Evolutionary conservation across 176 grass and related monocot species (phyloP), one percentile per base, ranked within the genome.

Genomic region (Rhynchospora tenuis): DNA sequence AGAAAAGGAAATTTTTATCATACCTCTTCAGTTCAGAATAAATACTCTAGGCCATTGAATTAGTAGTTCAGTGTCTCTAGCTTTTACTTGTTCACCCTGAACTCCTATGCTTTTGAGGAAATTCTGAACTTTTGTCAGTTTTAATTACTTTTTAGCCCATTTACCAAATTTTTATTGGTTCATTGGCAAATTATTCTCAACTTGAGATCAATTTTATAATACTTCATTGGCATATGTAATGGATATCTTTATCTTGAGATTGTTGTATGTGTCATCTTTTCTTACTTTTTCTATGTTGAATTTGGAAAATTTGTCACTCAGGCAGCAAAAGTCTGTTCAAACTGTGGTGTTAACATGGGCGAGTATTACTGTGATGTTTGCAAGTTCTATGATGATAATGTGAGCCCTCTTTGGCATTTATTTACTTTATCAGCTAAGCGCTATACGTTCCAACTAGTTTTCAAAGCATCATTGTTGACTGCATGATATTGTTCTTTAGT

Each of bases 331-430:
- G 83, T 89, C n/a, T 99, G 96, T 65, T 84, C 86, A 67, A 95
- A 86, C 59, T 99, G 96, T 83, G 96, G 93, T 74, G 89, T 95
- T 76, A 99, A 91, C 88, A 93, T 99, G 96, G 93, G 96, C 82
- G 88, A 99, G 73, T 99, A 99, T 85, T 99, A 88, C 62, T 99
- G 96, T 64, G 80, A 92, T 78, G 67, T 86, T 69, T 99, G 96
- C 93, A 99, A 95, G 81, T 99, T 99, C 86, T 95, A 92, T 82
- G 96, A 99, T n/a, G 96, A 99, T 78, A 84, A 92, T 78, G 96
- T 99, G 87, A 86, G 92, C 50, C 48, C 47, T 63, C 61, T 86
- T 61, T 75, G 55, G 55, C 38, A 14, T 63, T 86, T 38, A 38
- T 38, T 88, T 64, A 3, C 43, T 73, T 79, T 73, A 23, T 80